Evolutionary conservation across 106 monocot genomes (phyloP), one percentile per base, ranked within the genome.

Genomic region (Acorus calamus): DNA sequence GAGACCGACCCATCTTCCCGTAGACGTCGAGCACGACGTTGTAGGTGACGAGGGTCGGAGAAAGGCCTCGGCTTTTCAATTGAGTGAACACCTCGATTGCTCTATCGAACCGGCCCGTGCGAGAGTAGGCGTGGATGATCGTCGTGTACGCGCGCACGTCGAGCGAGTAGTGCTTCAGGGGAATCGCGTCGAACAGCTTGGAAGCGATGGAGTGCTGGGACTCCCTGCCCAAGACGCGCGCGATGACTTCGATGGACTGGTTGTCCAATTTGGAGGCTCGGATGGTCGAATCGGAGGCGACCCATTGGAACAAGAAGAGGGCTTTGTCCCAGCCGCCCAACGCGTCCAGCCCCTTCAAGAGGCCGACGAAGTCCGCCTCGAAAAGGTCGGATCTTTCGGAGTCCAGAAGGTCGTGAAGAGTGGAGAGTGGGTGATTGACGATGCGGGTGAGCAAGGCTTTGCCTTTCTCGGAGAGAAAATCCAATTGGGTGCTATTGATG

Each of bases 21-120:
- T 84, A 94, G 6, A 87, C 84, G 66, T 87, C 82, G 6, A 94
- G 87, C 71, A 94, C 71, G 11, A 90, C 89, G 60, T 94, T 94
- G 69, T 94, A 94, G 6, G 87, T 94, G 55, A 94, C 90, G 14
- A 94, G 47, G 44, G 83, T 87, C 13, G 87, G 94, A 8, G 66
- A 55, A 11, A 90, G 64, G 2, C 86, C 86, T 44, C 73, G 77
- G 12, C 52, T 59, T 64, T 86, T 89, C 2, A 93, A 76, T 49
- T 73, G 55, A 50, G 53, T 60, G 12, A 93, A 93, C 71, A 93
- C 59, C 5, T 56, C 70, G 4, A 93, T 50, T 5, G 85, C 93
- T 42, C 52, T 61, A 2, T 65, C 59, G 41, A 77, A 89, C 71
- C 55, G 67, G 13, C 79, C 77, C 0, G 79, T 46, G 41, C 78